A percentile compares a stretch with the other conserved stretches of the same genome.
Evolutionary conservation across 2,329 filamentous ascomycete genomes (phyloP).

Genomic region (Pseudopithomyces maydicus): DNA sequence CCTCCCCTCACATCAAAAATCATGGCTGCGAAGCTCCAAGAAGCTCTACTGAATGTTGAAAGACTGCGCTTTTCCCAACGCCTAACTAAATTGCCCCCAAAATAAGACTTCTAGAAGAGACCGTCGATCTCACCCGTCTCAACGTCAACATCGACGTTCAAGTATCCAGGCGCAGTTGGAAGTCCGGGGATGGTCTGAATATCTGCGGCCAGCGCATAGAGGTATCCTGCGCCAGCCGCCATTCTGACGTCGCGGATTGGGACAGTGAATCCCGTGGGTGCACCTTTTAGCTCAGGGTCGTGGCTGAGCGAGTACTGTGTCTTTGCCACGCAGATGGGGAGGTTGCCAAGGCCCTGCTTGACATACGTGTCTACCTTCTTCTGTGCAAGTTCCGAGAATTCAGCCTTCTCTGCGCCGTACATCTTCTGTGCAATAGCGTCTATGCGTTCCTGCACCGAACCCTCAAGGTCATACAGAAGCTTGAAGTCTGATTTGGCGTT

Average conservation of each 20-base stretch:
- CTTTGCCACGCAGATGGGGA: slow-evolving; percentile 97
- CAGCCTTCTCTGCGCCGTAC: slow-evolving; percentile 89
- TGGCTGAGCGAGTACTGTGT: slow-evolving; percentile 97
- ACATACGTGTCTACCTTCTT: slow-evolving; percentile 97
- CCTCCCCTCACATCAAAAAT: not conserved
- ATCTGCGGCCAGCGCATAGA: slow-evolving; percentile 91
- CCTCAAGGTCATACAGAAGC: slow-evolving; percentile 79
- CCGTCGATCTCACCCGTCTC: slow-evolving; percentile 64
- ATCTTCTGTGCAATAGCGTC: slow-evolving; percentile 88
- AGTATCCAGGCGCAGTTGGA: slow-evolving; percentile 91
- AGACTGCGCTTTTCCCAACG: slow-evolving; percentile 10
- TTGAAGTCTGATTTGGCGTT: slow-evolving; percentile 80
- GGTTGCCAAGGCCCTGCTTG: slow-evolving; percentile 85
- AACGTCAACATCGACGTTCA: slow-evolving; percentile 79
- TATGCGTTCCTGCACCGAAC: slow-evolving; percentile 84
- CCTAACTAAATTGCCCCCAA: slow-evolving; percentile 2
- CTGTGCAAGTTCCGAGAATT: slow-evolving; percentile 92
- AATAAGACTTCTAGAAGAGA: slow-evolving; percentile 69
- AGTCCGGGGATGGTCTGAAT: slow-evolving; percentile 98
- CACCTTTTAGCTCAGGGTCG: slow-evolving; percentile 91
- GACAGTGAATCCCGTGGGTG: slow-evolving; percentile 90
- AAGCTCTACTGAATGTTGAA: slow-evolving; percentile 10
- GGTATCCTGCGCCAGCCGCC: slow-evolving; percentile 81
- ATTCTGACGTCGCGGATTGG: slow-evolving; percentile 93
- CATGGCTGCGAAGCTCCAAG: slow-evolving; percentile 3